Conservation (phyloP, 108 stramenopile species). For the Nitzschia sp. region DNA sequence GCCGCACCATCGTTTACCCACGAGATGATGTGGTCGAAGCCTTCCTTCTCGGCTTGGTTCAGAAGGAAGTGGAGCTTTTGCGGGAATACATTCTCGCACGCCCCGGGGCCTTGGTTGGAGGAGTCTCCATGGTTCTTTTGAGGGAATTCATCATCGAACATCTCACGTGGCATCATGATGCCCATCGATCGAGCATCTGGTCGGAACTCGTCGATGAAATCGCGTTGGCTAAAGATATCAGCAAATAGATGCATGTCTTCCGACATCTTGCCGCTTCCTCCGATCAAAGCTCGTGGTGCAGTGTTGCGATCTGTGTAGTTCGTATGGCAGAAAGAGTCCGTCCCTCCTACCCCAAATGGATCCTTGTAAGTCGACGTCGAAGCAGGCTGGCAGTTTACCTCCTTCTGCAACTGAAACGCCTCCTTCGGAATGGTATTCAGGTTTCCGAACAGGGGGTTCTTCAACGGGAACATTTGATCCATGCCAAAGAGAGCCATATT, state of each 20-base stretch:
- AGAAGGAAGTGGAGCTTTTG: constrained; percentile 3
- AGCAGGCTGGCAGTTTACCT: background rate
- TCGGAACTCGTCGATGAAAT: background rate
- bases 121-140: background rate
- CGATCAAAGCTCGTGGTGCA: background rate
- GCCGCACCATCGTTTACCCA: constrained; percentile 64
- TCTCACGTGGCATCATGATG: background rate
- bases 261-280: background rate
- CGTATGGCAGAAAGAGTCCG: background rate
- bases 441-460: background rate
- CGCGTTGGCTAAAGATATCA: background rate
- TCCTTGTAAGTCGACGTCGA: background rate
- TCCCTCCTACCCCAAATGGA: background rate
- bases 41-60: constrained; percentile 33
- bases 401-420: background rate
- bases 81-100: constrained; percentile 7
- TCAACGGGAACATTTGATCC: background rate
- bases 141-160: background rate
- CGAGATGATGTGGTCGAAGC: constrained; percentile 47
- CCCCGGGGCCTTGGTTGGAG: background rate
- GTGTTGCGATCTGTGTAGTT: background rate
- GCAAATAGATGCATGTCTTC: constrained; percentile 5
- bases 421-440: background rate
- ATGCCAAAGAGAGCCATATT: background rate
- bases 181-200: background rate